Percentiles rank a stretch among this genome's conserved stretches.
These are phyloP conservation scores for Magnaporthiopsis rhizophila DNA, from an alignment of 2,329 filamentous ascomycete genomes.

Conservation along the genomic window DNA sequence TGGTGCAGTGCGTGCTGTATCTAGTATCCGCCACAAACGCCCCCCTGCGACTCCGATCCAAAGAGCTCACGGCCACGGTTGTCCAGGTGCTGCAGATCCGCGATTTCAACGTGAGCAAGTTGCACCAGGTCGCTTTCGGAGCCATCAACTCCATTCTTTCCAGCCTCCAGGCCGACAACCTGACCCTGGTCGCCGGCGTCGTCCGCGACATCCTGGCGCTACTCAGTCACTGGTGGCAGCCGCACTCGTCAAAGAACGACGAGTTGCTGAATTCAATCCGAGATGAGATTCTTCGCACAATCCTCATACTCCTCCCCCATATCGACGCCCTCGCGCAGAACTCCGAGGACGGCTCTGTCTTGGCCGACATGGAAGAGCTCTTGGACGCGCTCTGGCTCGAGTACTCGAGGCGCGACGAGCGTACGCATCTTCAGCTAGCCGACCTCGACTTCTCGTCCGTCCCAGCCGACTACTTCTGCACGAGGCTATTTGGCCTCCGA, in stretches of 20 bases:
- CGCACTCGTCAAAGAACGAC: slow-evolving; percentile 52
- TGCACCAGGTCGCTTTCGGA: slow-evolving; percentile 67
- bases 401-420: slow-evolving; percentile 64
- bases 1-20: slow-evolving; percentile 57
- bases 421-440: slow-evolving; percentile 67
- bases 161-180: slow-evolving; percentile 59
- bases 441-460: slow-evolving; percentile 56
- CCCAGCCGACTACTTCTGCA: slow-evolving; percentile 35
- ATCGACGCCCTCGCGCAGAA: slow-evolving; percentile 48
- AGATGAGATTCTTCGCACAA: slow-evolving; percentile 68
- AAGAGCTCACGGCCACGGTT: slow-evolving; percentile 47
- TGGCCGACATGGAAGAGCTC: slow-evolving; percentile 52
- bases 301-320: slow-evolving; percentile 59
- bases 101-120: slow-evolving; percentile 48
- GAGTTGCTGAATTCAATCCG: slow-evolving; percentile 51
- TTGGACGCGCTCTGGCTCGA: slow-evolving; percentile 66
- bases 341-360: slow-evolving; percentile 28
- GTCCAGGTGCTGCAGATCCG: slow-evolving; percentile 54
- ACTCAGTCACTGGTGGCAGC: slow-evolving; percentile 69
- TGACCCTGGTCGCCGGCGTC: slow-evolving; percentile 51
- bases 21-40: slow-evolving; percentile 61
- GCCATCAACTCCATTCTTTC: slow-evolving; percentile 65
- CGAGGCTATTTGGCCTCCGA: slow-evolving; percentile 45
- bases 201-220: slow-evolving; percentile 59
- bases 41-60: slow-evolving; percentile 49